phyloP scores from a whole-genome alignment of 1,284 basidiomycete species.

The Clitocybe nebularis region DNA sequence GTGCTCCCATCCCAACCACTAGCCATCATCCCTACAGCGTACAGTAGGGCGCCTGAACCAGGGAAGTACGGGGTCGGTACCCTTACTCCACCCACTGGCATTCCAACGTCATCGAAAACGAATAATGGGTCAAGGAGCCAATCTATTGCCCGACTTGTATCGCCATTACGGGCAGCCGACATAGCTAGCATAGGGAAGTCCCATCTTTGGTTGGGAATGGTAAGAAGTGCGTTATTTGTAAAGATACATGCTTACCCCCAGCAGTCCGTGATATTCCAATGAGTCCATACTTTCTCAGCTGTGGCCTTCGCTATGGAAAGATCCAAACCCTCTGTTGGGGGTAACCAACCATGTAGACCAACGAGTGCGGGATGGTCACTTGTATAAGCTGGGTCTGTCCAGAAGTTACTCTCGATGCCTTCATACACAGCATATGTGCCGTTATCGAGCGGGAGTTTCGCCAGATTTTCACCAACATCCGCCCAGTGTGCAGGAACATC shows the following conservation, averaged over 20 bases:
- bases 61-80: conserved; percentile 63
- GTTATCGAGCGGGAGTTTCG: conserved; percentile 44
- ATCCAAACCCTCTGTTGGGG: conserved; percentile 44
- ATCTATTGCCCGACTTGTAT: conserved; percentile 45
- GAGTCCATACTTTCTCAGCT: conserved; percentile 48
- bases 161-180: conserved; percentile 52
- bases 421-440: conserved; percentile 55
- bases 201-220: conserved; percentile 37
- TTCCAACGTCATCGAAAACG: conserved; percentile 55
- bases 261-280: conserved; percentile 53
- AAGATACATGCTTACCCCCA: conserved; percentile 45
- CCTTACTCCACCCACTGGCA: conserved; percentile 55
- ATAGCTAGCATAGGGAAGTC: conserved; percentile 63
- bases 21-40: conserved; percentile 55
- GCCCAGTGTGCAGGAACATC: conserved; percentile 40
- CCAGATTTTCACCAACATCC: conserved; percentile 41
- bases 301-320: conserved; percentile 43
- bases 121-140: conserved; percentile 55
- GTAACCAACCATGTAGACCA: conserved; percentile 57
- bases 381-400: conserved; percentile 45
- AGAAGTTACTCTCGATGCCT: conserved; percentile 49
- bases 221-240: neutral
- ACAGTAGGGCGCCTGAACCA: conserved; percentile 48
- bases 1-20: conserved; percentile 50
- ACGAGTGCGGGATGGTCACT: conserved; percentile 58